Evolutionary conservation across 164 flowering plant species (phyloP).

Genomic region (Houttuynia cordata): DNA sequence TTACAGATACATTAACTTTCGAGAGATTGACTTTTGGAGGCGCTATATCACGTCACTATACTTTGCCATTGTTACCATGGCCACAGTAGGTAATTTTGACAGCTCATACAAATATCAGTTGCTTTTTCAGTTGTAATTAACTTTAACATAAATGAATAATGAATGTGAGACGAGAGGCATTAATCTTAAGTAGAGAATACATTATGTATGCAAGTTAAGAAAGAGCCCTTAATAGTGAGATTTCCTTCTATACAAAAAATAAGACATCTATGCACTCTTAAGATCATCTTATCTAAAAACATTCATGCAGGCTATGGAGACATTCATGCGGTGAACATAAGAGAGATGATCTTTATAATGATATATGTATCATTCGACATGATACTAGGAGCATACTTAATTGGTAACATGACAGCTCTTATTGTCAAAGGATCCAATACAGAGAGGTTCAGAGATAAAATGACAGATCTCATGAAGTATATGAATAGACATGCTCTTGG

Average conservation of each 20-base stretch:
- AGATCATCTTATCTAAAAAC: neutral
- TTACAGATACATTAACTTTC: constrained; percentile 46
- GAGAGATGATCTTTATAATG: constrained; percentile 25
- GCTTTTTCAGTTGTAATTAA: neutral
- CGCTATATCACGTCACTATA: constrained; percentile 33
- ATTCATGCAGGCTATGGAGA: constrained; percentile 15
- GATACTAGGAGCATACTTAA: constrained; percentile 22
- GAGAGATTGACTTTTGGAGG: constrained; percentile 59
- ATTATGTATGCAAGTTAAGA: too few relatives aligned
- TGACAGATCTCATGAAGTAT: constrained; percentile 20
- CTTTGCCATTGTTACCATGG: constrained; percentile 19
- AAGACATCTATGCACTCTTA: too few relatives aligned
- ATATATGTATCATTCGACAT: constrained; percentile 20
- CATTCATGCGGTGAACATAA: constrained; percentile 21
- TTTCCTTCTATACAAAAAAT: too few relatives aligned
- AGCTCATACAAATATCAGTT: neutral
- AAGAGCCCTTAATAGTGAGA: too few relatives aligned
- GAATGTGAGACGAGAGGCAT: too few relatives aligned
- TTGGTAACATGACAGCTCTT: constrained; percentile 24
- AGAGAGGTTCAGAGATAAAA: constrained; percentile 21
- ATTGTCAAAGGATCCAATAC: constrained; percentile 24
- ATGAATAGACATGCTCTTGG: constrained; percentile 18
- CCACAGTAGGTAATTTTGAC: constrained; percentile 12
- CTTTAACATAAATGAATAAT: neutral
- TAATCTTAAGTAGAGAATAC: too few relatives aligned